These are phyloP conservation scores for Aspergillus fructus DNA, from an alignment of 2,329 filamentous ascomycete genomes.

Conservation along the genomic window DNA sequence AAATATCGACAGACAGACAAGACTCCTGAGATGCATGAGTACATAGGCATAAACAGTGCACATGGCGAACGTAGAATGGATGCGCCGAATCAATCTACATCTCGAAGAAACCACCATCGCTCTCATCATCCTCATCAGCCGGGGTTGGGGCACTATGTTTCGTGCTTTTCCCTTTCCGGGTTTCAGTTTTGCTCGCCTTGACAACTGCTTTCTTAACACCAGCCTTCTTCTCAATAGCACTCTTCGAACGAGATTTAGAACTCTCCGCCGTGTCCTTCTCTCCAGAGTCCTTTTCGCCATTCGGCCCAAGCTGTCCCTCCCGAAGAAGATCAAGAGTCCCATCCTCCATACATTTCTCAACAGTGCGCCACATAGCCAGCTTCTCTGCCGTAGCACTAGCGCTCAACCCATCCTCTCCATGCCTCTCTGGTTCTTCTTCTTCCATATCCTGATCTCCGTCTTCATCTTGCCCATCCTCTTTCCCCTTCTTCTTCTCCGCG, in stretches of 20 bases:
- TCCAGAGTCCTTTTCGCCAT: conserved; percentile 7
- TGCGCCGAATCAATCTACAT: conserved; percentile 12
- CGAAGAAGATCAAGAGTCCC: conserved; percentile 43
- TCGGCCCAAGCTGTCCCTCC: conserved; percentile 38
- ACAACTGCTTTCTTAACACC: conserved; percentile 7
- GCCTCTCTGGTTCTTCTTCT: conserved; percentile 17
- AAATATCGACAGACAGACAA: conserved; percentile 1
- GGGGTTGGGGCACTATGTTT: conserved; percentile 2
- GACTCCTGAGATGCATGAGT: conserved; percentile 21
- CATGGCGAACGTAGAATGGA: background rate
- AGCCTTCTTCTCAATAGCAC: conserved; percentile 11
- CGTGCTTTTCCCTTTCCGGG: conserved; percentile 6
- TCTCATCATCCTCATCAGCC: conserved; percentile 26
- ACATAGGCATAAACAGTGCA: background rate
- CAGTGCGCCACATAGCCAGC: conserved; percentile 45
- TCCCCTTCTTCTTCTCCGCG: conserved; percentile 31
- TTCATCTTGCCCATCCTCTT: conserved; percentile 17
- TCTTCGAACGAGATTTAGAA: conserved; percentile 1
- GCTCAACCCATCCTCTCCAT: conserved; percentile 23
- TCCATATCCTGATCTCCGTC: conserved; percentile 13
- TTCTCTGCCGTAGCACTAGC: conserved; percentile 24
- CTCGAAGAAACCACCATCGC: conserved; percentile 45
- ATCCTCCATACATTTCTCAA: conserved; percentile 46
- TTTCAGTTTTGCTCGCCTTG: conserved; percentile 9
- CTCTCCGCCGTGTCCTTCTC: conserved; percentile 6